phyloP scores from a whole-genome alignment of 2,329 filamentous ascomycete genomes.

The Zasmidium citrigriseum region DNA sequence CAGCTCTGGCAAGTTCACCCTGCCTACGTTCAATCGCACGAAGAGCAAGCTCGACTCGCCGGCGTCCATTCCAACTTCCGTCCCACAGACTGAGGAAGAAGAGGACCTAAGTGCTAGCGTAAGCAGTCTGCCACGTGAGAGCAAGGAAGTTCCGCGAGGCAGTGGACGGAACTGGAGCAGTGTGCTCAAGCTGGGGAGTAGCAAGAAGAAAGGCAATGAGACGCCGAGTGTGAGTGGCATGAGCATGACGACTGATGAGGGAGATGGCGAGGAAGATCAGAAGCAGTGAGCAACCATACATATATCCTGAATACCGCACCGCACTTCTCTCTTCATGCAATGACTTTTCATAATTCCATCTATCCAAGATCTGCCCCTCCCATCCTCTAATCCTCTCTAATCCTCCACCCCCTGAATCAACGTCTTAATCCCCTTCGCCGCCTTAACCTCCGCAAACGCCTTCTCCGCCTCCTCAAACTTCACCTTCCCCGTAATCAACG shows the following conservation, averaged over 20 bases:
- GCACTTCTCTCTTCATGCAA: too few species aligned
- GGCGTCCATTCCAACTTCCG: constrained; percentile 23
- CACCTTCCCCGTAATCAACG: constrained; percentile 75
- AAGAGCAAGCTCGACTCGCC: constrained; percentile 37
- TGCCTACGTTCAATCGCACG: constrained; percentile 39
- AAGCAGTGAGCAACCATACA: background rate
- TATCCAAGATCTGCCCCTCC: background rate
- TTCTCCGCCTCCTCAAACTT: constrained; percentile 79
- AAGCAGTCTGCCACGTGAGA: constrained; percentile 41
- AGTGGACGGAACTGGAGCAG: constrained; percentile 47
- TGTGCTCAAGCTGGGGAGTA: constrained; percentile 43
- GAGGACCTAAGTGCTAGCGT: constrained; percentile 35
- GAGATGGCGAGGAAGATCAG: constrained; percentile 18
- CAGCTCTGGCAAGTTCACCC: constrained; percentile 46
- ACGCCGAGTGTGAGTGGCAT: constrained; percentile 48
- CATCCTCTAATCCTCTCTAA: background rate
- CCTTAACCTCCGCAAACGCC: constrained; percentile 84
- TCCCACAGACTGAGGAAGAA: constrained; percentile 35
- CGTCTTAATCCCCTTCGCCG: constrained; percentile 73
- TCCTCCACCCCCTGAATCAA: constrained; percentile 46
- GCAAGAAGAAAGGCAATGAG: constrained; percentile 37
- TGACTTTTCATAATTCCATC: too few species aligned
- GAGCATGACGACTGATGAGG: constrained; percentile 38
- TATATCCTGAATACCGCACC: too few species aligned
- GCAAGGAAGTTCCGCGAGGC: constrained; percentile 37